Evolutionary conservation across 345 rosid species (phyloP).

Genomic region (Cardamine chenopodiifolia): DNA sequence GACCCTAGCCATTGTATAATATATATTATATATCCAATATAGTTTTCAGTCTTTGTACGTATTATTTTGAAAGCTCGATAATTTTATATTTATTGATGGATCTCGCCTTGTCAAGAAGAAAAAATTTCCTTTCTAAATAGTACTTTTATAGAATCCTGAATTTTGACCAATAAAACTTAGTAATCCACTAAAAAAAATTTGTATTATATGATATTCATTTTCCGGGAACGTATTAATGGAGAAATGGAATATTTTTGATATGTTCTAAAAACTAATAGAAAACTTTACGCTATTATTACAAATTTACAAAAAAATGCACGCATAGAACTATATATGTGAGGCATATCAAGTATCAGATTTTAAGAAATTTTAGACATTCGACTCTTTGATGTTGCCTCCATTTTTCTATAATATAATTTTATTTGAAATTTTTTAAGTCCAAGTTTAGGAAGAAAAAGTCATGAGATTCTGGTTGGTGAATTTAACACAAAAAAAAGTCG

Average conservation of each 20-base stretch:
- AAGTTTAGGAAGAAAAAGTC: constrained; percentile 24
- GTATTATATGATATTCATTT: not conserved
- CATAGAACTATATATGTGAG: not conserved
- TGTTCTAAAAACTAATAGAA: not conserved
- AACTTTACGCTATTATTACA: not conserved
- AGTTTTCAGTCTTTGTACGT: not conserved
- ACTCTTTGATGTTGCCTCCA: not conserved
- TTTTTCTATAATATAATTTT: not conserved
- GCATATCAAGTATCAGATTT: constrained; percentile 5
- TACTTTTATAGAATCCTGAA: not conserved
- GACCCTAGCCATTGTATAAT: constrained; percentile 2
- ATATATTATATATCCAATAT: not conserved
- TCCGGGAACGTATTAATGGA: not conserved
- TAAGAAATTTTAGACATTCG: not conserved
- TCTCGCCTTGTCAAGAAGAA: not conserved
- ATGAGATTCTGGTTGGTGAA: constrained; percentile 32
- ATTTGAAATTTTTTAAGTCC: not conserved
- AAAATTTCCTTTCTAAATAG: not conserved
- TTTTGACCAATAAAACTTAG: constrained; percentile 14
- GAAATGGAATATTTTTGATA: not conserved
- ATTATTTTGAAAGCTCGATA: constrained; percentile 1
- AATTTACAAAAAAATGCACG: not conserved
- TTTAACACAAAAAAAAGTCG: not conserved
- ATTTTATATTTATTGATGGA: not conserved
- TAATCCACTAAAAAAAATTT: not conserved